Base-by-base conservation (phyloP, 1,284 basidiomycete genomes). In the Thelephora terrestris region DNA sequence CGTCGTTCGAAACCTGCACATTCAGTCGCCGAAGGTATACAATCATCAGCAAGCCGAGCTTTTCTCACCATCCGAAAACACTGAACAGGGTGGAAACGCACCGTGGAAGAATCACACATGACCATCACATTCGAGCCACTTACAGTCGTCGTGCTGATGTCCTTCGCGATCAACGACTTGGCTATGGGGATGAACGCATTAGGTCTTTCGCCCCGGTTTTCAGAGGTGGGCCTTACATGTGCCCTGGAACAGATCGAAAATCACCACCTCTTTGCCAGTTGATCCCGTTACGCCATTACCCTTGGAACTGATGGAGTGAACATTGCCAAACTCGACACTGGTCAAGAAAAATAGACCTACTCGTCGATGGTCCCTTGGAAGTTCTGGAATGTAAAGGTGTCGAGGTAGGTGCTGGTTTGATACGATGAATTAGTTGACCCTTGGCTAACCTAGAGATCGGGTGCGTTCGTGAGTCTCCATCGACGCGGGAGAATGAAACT, bases 181-280 rank as follows among this genome's bases (percentile, higher is more conserved):
- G 74, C 73, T 71, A 45, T 21, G 39, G 20, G 37, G 17, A 46
- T 21, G 27, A 37, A 43, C 36, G 36, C 5, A 7, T 40, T 1
- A 38, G 9, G 14, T 10, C 2, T 27, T 12, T 25, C 18, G 23
- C 35, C 35, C 23, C 21, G 48, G 14, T 49, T 12, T 27, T 20
- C 12, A 20, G 20, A 17, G 18, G 3, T 21, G 29, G 23, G 24
- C 45, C 58, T 17, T 44, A 77, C 76, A 68, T 4, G 77, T 79
- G 20, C 65, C 61, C 0, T 72, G 71, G 52, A 78, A 76, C 16
- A 79, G 58, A 57, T 80, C 78, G 39, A 79, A 68, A 42, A 81
- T 79, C 14, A 67, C 66, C 24, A 77, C 75, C 59, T 81, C 78
- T 52, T 72, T 76, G 35, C 77, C 76, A 0, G 76, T 80, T 10